Percentiles rank a stretch among this genome's conserved stretches.
phyloP scores from a whole-genome alignment of 2,329 filamentous ascomycete species.

The Ophiostoma australiae region DNA sequence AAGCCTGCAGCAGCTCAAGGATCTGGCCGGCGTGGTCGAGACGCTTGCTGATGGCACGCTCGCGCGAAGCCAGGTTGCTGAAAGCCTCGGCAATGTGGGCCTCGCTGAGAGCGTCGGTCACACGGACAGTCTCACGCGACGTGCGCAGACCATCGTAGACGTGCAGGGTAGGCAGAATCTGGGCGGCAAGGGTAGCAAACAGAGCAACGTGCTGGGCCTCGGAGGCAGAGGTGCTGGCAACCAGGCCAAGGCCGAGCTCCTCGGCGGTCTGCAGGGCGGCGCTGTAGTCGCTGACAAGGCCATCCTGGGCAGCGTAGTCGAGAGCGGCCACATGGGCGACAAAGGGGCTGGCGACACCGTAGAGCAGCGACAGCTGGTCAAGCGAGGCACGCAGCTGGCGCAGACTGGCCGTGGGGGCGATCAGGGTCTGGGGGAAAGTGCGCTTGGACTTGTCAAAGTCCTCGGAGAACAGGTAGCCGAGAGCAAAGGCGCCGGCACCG shows the following conservation, averaged over 20 bases:
- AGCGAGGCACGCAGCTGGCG: slow-evolving; percentile 74
- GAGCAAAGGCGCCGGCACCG: slow-evolving; percentile 82
- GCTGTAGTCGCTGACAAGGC: slow-evolving; percentile 82
- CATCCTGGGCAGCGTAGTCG: slow-evolving; percentile 67
- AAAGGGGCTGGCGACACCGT: slow-evolving; percentile 86
- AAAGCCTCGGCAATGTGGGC: slow-evolving; percentile 60
- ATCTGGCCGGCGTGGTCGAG: slow-evolving; percentile 68
- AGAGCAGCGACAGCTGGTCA: slow-evolving; percentile 87
- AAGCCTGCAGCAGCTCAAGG: slow-evolving; percentile 61
- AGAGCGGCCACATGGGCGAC: slow-evolving; percentile 88
- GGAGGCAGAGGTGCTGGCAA: slow-evolving; percentile 79
- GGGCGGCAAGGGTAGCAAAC: slow-evolving; percentile 66
- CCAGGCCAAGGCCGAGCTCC: slow-evolving; percentile 80
- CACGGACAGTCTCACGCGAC: slow-evolving; percentile 64
- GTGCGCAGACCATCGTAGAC: slow-evolving; percentile 73
- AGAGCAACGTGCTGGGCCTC: slow-evolving; percentile 90
- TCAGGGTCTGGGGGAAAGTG: slow-evolving; percentile 82
- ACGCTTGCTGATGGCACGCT: slow-evolving; percentile 56
- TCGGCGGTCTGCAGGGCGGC: slow-evolving; percentile 75
- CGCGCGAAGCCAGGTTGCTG: slow-evolving; percentile 45
- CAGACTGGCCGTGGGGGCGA: slow-evolving; percentile 80
- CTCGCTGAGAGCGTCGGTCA: slow-evolving; percentile 66
- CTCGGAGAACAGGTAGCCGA: slow-evolving; percentile 96
- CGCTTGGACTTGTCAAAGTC: slow-evolving; percentile 92
- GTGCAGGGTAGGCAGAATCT: slow-evolving; percentile 69